A percentile compares a stretch with the other conserved stretches of the same genome.
Conservation (phyloP, 2,329 filamentous ascomycete genomes). For the Lachnellula suecica region DNA sequence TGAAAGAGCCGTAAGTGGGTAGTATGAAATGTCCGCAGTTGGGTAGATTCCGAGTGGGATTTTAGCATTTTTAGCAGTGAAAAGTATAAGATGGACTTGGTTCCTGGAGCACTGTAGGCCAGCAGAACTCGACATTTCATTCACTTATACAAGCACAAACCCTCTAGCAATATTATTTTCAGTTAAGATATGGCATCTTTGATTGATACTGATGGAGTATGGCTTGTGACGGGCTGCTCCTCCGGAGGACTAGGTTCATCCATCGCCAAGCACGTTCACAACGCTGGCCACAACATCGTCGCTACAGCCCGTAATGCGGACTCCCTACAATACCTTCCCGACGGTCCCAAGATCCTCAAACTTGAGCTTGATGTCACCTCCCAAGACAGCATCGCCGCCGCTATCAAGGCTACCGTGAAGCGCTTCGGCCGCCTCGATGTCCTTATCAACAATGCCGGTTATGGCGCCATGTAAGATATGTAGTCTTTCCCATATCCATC, state of each 20-base stretch:
- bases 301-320: conserved; percentile 46
- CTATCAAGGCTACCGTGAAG: conserved; percentile 34
- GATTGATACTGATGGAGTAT: conserved; percentile 38
- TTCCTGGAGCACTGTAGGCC: too few species aligned
- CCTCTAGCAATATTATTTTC: background rate
- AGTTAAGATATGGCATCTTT: conserved; percentile 45
- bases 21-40: too few species aligned
- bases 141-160: too few species aligned
- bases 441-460: conserved; percentile 60
- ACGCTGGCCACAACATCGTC: conserved; percentile 40
- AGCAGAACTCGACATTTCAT: too few species aligned
- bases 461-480: conserved; percentile 23
- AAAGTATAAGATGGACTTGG: too few species aligned
- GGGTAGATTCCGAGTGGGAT: too few species aligned
- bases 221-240: conserved; percentile 45
- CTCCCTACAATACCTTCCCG: conserved; percentile 39
- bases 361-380: conserved; percentile 47
- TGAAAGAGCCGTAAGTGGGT: background rate
- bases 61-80: too few species aligned
- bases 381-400: conserved; percentile 34
- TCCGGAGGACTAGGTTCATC: conserved; percentile 42
- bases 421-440: conserved; percentile 48
- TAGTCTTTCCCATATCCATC: too few species aligned
- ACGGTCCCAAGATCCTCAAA: conserved; percentile 39
- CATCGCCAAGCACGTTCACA: conserved; percentile 36